Conservation (phyloP, 495 filamentous ascomycete genomes). For the Penicillium arizonense region DNA sequence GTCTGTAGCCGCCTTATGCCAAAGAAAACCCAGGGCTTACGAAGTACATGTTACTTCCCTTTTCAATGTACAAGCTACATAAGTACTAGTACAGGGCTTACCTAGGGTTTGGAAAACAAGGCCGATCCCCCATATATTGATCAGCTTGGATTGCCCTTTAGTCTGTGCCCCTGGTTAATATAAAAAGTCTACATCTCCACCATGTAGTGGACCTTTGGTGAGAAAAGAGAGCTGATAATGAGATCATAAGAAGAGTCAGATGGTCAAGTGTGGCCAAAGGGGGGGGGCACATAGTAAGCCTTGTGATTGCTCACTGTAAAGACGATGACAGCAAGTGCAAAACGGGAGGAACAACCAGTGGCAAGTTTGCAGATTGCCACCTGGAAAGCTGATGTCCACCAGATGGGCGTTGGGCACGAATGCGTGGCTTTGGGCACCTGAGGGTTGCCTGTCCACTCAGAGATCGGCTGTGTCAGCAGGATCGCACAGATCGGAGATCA, state of each 20-base stretch:
- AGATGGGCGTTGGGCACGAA: slow-evolving; percentile 41
- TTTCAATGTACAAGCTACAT: neutral
- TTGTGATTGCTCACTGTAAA: slow-evolving; percentile 5
- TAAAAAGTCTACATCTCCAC: slow-evolving; percentile 7
- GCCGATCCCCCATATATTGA: slow-evolving; percentile 16
- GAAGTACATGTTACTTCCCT: neutral
- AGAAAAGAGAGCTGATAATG: slow-evolving; percentile 5
- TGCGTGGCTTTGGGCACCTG: slow-evolving; percentile 43
- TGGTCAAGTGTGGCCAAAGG: neutral
- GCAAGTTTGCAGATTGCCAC: slow-evolving; percentile 23
- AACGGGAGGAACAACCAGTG: slow-evolving; percentile 12
- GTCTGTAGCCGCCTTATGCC: slow-evolving; percentile 11
- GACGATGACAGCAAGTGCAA: slow-evolving; percentile 6
- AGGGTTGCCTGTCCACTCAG: slow-evolving; percentile 17
- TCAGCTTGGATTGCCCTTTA: slow-evolving; percentile 24
- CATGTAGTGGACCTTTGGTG: slow-evolving; percentile 12
- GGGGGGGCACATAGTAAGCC: neutral
- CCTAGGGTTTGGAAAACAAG: slow-evolving; percentile 6
- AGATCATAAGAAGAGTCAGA: slow-evolving; percentile 6
- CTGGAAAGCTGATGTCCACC: slow-evolving; percentile 8
- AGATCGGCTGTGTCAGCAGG: slow-evolving; percentile 19
- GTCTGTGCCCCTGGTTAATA: slow-evolving; percentile 25
- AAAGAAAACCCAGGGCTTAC: neutral
- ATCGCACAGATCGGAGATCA: slow-evolving; percentile 18
- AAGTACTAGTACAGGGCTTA: neutral